Conservation (phyloP, 1,284 basidiomycete species). For the Fomitopsis palustris region DNA sequence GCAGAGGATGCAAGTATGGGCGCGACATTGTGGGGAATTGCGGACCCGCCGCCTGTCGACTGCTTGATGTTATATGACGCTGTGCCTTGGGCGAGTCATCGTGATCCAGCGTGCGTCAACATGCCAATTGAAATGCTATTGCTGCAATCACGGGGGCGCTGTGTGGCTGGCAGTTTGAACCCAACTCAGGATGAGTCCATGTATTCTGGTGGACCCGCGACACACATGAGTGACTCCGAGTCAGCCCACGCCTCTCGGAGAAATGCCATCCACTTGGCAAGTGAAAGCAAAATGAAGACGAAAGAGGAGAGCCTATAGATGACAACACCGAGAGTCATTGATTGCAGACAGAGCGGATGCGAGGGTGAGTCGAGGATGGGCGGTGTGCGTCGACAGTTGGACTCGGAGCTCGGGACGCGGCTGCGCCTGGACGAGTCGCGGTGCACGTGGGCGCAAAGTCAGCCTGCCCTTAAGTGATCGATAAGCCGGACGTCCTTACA, state of each 20-base stretch:
- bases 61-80: neutral
- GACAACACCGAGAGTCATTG: too few relatives aligned
- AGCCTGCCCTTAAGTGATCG: constrained; percentile 33
- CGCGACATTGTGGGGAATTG: constrained; percentile 7
- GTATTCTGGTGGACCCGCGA: too few relatives aligned
- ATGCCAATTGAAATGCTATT: too few relatives aligned
- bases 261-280: too few relatives aligned
- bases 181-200: too few relatives aligned
- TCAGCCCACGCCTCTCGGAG: too few relatives aligned
- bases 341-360: neutral
- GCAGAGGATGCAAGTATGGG: constrained; percentile 18
- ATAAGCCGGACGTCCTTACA: constrained; percentile 24
- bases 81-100: neutral
- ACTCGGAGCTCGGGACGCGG: neutral
- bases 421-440: neutral
- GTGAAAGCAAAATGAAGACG: too few relatives aligned
- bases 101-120: too few relatives aligned
- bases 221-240: too few relatives aligned
- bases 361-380: neutral
- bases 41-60: neutral
- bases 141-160: too few relatives aligned
- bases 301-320: too few relatives aligned
- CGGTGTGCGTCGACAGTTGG: neutral
- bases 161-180: too few relatives aligned
- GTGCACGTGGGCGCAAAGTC: constrained; percentile 12